phyloP scores from a whole-genome alignment of 2,329 filamentous ascomycete species.

The Sordariomycetes sp. region DNA sequence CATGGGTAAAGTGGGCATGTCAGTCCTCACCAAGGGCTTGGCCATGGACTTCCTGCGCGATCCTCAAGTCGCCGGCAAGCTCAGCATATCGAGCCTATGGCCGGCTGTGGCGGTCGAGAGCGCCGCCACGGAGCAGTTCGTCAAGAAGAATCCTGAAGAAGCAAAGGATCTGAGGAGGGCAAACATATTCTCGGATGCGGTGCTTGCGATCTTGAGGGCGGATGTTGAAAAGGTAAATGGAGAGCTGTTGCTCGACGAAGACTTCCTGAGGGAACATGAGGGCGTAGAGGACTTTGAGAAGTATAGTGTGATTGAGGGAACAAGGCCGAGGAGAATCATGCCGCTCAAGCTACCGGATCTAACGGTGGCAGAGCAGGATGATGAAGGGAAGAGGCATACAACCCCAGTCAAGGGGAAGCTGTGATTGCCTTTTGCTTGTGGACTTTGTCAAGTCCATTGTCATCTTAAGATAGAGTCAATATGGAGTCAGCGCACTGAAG shows the following conservation, averaged over 20 bases:
- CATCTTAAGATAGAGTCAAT: too few species aligned
- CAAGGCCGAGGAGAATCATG: slow-evolving; percentile 67
- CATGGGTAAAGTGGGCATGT: slow-evolving; percentile 72
- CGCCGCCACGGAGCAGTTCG: slow-evolving; percentile 56
- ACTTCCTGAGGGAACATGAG: slow-evolving; percentile 59
- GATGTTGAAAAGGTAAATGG: slow-evolving; percentile 59
- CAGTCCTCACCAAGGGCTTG: slow-evolving; percentile 68
- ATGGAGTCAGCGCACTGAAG: too few species aligned
- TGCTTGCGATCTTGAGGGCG: slow-evolving; percentile 60
- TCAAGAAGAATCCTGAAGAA: slow-evolving; percentile 31
- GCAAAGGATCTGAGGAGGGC: slow-evolving; percentile 55
- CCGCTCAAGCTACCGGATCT: slow-evolving; percentile 60
- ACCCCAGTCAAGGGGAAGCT: slow-evolving; percentile 41
- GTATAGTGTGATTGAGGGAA: slow-evolving; percentile 60
- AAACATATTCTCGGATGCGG: slow-evolving; percentile 71
- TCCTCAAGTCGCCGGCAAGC: slow-evolving; percentile 60
- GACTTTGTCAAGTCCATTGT: too few species aligned
- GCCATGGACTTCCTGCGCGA: slow-evolving; percentile 73
- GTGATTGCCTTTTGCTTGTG: slow-evolving; percentile 12
- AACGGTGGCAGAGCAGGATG: slow-evolving; percentile 67
- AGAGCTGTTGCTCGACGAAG: slow-evolving; percentile 65
- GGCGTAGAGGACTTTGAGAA: slow-evolving; percentile 62
- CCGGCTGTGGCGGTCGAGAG: slow-evolving; percentile 69
- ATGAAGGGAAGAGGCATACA: slow-evolving; percentile 66
- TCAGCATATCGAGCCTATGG: slow-evolving; percentile 68